phyloP scores from a whole-genome alignment of 345 rosid species.

The Jatropha curcas region DNA sequence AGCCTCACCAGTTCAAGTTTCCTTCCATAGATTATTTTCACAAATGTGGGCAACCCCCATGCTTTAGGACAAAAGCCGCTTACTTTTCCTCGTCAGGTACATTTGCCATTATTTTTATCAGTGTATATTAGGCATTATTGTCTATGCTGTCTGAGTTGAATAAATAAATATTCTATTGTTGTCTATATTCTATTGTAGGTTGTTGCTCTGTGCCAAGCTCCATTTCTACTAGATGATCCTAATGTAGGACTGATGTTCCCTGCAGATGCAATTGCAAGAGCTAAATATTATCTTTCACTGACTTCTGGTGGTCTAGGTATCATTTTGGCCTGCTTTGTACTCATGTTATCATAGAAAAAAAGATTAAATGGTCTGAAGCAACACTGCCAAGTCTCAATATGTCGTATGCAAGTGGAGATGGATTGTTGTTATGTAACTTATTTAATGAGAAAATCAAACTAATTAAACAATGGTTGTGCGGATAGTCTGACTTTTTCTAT shows the following conservation, averaged over 20 bases:
- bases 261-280: conserved; percentile 93
- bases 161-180: conserved; percentile 25
- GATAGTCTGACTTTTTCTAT: not conserved
- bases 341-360: conserved; percentile 1
- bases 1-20: conserved; percentile 20
- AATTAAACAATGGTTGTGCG: not conserved
- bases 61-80: conserved; percentile 97
- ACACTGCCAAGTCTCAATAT: not conserved
- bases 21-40: conserved; percentile 77
- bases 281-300: conserved; percentile 85
- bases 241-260: conserved; percentile 90
- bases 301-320: conserved; percentile 95
- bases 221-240: conserved; percentile 92
- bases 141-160: conserved; percentile 23
- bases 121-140: conserved; percentile 8
- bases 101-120: not conserved
- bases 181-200: conserved; percentile 58
- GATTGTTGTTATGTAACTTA: not conserved
- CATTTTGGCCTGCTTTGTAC: not conserved
- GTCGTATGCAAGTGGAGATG: not conserved
- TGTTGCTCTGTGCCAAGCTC: conserved; percentile 98
- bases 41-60: conserved; percentile 99
- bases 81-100: conserved; percentile 93
- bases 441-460: not conserved
- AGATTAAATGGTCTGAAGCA: not conserved